These are phyloP conservation scores for Salix dunnii DNA, from an alignment of 345 rosid species.

Conservation along the genomic window DNA sequence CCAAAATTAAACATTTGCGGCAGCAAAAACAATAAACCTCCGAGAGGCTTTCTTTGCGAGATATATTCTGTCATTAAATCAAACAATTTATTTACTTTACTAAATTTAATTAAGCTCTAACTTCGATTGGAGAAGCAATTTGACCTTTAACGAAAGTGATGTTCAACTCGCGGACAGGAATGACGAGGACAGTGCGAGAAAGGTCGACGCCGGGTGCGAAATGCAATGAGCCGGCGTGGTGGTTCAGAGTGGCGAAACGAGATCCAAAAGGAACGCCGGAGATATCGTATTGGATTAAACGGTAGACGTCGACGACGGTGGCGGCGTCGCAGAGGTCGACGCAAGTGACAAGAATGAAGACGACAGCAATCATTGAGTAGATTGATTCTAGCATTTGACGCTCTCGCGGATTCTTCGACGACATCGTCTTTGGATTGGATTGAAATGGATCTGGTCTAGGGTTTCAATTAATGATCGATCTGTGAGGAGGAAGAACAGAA, in stretches of 20 bases:
- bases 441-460: slow-evolving; percentile 45
- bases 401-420: slow-evolving; percentile 32
- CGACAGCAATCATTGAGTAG: slow-evolving; percentile 59
- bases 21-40: slow-evolving; percentile 84
- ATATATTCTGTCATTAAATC: slow-evolving; percentile 58
- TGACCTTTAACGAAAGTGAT: slow-evolving; percentile 63
- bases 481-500: neutral
- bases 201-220: slow-evolving; percentile 78
- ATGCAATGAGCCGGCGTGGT: slow-evolving; percentile 82
- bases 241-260: slow-evolving; percentile 82
- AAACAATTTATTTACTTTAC: neutral
- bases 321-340: slow-evolving; percentile 95
- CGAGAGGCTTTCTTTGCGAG: slow-evolving; percentile 60
- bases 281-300: slow-evolving; percentile 90
- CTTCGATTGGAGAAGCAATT: neutral
- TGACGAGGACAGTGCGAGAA: slow-evolving; percentile 77
- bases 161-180: slow-evolving; percentile 75
- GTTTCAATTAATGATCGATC: slow-evolving; percentile 25
- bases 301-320: slow-evolving; percentile 94
- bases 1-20: slow-evolving; percentile 62
- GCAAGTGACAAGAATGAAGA: slow-evolving; percentile 75
- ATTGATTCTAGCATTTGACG: slow-evolving; percentile 58
- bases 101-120: neutral
- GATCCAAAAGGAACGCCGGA: slow-evolving; percentile 89
- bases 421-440: slow-evolving; percentile 13